A percentile compares a stretch with the other conserved stretches of the same genome.
Conservation (phyloP, 1,284 basidiomycete genomes). For the Ceratobasidium sp. region DNA sequence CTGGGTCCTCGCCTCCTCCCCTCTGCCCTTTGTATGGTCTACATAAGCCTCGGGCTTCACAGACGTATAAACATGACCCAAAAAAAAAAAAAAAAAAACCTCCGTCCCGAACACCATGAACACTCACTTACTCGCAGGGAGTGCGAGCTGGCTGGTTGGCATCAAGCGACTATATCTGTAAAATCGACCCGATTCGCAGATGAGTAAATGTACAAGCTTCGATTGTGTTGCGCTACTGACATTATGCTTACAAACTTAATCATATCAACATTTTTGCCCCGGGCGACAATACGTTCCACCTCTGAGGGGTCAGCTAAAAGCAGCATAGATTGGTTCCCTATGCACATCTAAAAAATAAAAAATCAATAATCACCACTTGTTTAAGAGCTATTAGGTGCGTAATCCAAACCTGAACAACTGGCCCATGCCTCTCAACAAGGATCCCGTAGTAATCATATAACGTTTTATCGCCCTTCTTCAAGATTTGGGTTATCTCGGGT, state of each 20-base stretch:
- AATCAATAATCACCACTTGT: neutral
- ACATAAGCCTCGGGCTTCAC: neutral
- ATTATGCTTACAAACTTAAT: neutral
- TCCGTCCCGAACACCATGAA: neutral
- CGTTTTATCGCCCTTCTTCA: neutral
- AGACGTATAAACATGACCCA: too few species aligned
- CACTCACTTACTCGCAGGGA: constrained; percentile 5
- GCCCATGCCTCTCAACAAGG: constrained; percentile 4
- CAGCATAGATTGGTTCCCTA: constrained; percentile 3
- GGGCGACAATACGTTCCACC: constrained; percentile 13
- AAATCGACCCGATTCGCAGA: neutral
- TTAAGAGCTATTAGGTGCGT: neutral
- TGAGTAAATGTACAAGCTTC: neutral
- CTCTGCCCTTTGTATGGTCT: too few species aligned
- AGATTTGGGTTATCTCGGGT: neutral
- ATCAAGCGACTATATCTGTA: constrained; percentile 1
- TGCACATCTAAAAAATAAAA: constrained; percentile 12
- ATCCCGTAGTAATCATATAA: neutral
- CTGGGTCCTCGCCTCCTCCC: neutral
- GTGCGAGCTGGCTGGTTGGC: neutral
- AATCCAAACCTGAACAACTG: constrained; percentile 24
- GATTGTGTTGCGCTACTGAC: neutral
- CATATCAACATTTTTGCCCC: constrained; percentile 11
- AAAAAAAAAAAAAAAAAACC: neutral
- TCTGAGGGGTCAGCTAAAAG: constrained; percentile 14